Evolutionary conservation across 345 rosid species (phyloP).

Genomic region (Heritiera littoralis): DNA sequence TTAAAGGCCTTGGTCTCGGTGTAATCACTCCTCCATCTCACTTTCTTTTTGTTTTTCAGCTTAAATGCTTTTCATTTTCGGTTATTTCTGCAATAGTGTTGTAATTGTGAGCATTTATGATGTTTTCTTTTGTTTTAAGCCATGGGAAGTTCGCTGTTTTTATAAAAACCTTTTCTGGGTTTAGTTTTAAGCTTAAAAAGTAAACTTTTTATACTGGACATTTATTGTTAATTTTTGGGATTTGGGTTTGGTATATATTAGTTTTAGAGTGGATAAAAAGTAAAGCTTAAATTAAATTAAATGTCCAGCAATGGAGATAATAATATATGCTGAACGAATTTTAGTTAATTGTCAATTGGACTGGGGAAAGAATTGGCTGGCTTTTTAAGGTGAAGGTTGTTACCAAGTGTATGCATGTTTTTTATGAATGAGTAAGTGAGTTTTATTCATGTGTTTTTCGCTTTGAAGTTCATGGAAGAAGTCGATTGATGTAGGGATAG

Average conservation of each 20-base stretch:
- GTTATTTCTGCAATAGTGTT: background rate
- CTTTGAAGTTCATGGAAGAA: background rate
- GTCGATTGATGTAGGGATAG: background rate
- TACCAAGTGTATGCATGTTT: background rate
- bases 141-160: background rate
- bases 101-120: background rate
- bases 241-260: background rate
- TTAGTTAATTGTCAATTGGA: background rate
- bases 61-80: background rate
- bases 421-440: background rate
- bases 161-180: background rate
- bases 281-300: background rate
- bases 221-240: background rate
- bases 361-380: background rate
- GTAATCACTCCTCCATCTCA: slow-evolving; percentile 34
- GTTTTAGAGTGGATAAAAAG: background rate
- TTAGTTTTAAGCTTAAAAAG: background rate
- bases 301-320: background rate
- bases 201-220: background rate
- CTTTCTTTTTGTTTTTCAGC: background rate
- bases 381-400: background rate
- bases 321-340: background rate
- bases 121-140: background rate
- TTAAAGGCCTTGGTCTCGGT: slow-evolving; percentile 98
- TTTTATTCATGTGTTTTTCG: background rate